These are phyloP conservation scores for Spathaspora jeffriesii DNA, from an alignment of 1,139 yeast genomes.

Conservation along the genomic window DNA sequence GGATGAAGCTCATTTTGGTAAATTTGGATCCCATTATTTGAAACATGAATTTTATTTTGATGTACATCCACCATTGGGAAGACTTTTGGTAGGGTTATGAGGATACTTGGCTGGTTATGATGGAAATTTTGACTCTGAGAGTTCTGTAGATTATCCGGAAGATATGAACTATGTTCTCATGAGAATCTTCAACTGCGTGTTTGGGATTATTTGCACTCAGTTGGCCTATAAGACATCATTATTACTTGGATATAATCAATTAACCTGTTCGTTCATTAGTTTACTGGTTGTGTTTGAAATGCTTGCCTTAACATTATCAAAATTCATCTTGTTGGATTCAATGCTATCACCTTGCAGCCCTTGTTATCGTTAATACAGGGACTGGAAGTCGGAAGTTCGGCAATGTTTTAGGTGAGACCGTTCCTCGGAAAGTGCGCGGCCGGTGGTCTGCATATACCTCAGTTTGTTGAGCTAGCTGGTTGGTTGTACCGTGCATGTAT, in stretches of 20 bases:
- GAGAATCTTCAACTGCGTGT: constrained; percentile 67
- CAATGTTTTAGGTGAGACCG: too few species aligned
- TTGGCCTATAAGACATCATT: constrained; percentile 62
- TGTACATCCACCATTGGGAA: constrained; percentile 81
- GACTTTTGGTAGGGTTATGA: constrained; percentile 65
- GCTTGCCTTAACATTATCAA: constrained; percentile 64
- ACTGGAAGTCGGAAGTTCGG: too few species aligned
- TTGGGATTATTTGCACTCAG: constrained; percentile 65
- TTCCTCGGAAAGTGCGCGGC: too few species aligned
- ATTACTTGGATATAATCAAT: constrained; percentile 43
- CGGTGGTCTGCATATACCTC: too few species aligned
- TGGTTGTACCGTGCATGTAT: too few species aligned
- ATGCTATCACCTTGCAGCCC: too few species aligned
- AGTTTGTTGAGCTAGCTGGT: too few species aligned
- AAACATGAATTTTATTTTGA: constrained; percentile 71
- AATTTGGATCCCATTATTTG: constrained; percentile 63
- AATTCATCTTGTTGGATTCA: constrained; percentile 73
- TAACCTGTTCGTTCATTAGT: constrained; percentile 54
- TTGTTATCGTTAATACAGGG: too few species aligned
- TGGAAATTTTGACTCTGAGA: constrained; percentile 65
- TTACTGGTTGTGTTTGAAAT: constrained; percentile 67
- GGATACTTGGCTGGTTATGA: constrained; percentile 71
- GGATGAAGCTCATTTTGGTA: constrained; percentile 95
- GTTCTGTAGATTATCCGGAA: constrained; percentile 58
- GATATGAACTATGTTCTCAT: constrained; percentile 54